These are phyloP conservation scores for Pterothamnion heteromorphum DNA, from an alignment of 31 red algal genomes.

Conservation along the genomic window DNA sequence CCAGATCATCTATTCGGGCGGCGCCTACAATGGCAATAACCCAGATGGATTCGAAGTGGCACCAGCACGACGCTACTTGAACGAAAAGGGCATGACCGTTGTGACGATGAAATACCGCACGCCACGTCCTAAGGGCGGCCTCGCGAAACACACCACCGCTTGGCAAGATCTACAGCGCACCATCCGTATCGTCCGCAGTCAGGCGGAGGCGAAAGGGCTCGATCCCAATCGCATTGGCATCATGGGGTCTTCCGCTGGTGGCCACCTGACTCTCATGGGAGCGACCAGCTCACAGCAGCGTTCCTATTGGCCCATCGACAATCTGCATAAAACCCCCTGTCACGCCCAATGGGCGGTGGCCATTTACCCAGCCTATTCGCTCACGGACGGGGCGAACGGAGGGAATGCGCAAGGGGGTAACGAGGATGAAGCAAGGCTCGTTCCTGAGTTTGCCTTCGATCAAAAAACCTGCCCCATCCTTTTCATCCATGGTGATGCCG, in stretches of 20 bases:
- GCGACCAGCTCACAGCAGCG: neutral
- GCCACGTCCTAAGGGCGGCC: neutral
- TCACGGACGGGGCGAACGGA: neutral
- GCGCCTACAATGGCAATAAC: neutral
- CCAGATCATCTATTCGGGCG: neutral
- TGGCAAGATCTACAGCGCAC: neutral
- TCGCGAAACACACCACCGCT: neutral
- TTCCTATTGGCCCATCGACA: neutral
- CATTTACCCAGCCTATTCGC: neutral
- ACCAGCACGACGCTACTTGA: neutral
- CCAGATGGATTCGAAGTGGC: neutral
- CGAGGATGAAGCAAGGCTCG: neutral
- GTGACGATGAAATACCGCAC: neutral
- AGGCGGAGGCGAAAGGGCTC: neutral
- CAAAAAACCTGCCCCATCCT: neutral
- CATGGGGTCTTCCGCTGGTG: neutral
- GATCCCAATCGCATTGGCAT: neutral
- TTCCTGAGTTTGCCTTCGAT: neutral
- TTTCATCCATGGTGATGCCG: neutral
- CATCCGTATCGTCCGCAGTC: neutral
- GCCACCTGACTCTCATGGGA: neutral
- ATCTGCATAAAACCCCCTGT: neutral
- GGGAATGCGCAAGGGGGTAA: neutral
- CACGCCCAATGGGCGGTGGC: neutral
- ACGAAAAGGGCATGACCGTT: neutral